A percentile compares a stretch with the other conserved stretches of the same genome.
These are phyloP conservation scores for Tricholoma saponaceum DNA, from an alignment of 768 basidiomycete genomes.

Conservation along the genomic window DNA sequence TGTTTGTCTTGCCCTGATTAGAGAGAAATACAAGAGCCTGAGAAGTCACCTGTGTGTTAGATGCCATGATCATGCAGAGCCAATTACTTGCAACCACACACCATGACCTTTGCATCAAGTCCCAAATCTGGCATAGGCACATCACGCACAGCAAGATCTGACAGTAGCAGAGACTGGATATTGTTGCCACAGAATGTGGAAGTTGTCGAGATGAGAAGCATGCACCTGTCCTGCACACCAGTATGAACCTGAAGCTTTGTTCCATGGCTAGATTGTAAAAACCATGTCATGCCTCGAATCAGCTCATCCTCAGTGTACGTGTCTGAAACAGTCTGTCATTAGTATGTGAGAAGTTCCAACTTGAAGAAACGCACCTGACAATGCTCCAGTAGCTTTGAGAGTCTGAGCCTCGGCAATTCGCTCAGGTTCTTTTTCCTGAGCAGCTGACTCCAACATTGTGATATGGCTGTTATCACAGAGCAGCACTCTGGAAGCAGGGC, in stretches of 20 bases:
- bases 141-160: slow-evolving; percentile 18
- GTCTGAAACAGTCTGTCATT: slow-evolving; percentile 2
- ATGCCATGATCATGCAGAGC: too few relatives aligned
- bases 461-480: slow-evolving; percentile 16
- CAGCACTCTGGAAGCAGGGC: slow-evolving; percentile 13
- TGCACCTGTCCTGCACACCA: slow-evolving; percentile 23
- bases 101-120: slow-evolving; percentile 11
- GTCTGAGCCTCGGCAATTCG: slow-evolving; percentile 13
- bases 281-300: slow-evolving; percentile 15
- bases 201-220: slow-evolving; percentile 23
- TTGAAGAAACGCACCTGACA: neutral
- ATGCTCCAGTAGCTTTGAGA: slow-evolving; percentile 14
- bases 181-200: slow-evolving; percentile 28
- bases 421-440: slow-evolving; percentile 16
- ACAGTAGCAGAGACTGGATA: slow-evolving; percentile 17
- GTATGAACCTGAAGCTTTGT: slow-evolving; percentile 8
- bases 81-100: slow-evolving; percentile 3
- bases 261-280: slow-evolving; percentile 7
- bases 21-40: slow-evolving; percentile 25
- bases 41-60: neutral
- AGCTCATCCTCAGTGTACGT: slow-evolving; percentile 11
- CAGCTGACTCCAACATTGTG: neutral
- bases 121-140: slow-evolving; percentile 18
- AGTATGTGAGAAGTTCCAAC: neutral
- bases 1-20: slow-evolving; percentile 28